Evolutionary conservation across 2,329 filamentous ascomycete species (phyloP), one percentile per base, ranked within the genome.

Genomic region (Polychaeton citri): DNA sequence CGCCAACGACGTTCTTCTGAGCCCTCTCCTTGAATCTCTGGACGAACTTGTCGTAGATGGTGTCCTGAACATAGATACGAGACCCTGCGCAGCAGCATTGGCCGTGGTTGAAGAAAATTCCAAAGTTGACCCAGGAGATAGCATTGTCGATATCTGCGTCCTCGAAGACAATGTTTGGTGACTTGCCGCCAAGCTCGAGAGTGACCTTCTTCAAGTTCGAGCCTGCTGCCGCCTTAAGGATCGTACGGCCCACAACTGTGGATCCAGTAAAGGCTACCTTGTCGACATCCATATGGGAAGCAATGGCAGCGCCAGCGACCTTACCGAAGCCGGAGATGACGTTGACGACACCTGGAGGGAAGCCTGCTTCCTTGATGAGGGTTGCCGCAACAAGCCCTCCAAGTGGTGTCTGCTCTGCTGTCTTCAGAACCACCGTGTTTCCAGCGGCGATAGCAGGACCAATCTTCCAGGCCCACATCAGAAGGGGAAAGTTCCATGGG

Each of bases 41-140:
- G 35, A 93, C 62, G 64, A 92, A 92, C 68, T 85, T 79, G 67
- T 92, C 84, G 66, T 90, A 87, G 62, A 92, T 81, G 42, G 69
- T 68, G 54, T 90, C 83, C 60, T 92, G 83, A 36, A 92, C 84
- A 63, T 84, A 87, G 59, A 92, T 73, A 54, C 84, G 79, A 43
- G 81, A 85, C 47, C 81, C 81, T 43, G 82, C 82, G 55, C 80
- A 85, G 65, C 71, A 74, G 62, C 66, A 70, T 58, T 74, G 71
- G 51, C 69, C 71, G 55, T 72, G 68, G 63, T 74, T 73, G 62
- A 66, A 72, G 62, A 66, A 68, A 49, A 69, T 69, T 52, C 65
- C 65, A 37, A 69, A 68, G 57, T 83, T 84, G 65, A 81, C 79
- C 79, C 80, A 84, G 40, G 75, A 74, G 58, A 85, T 78, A 52